A percentile compares a stretch with the other conserved stretches of the same genome.
These are phyloP conservation scores for Syzygium jambos DNA, from an alignment of 345 rosid species.

Conservation along the genomic window DNA sequence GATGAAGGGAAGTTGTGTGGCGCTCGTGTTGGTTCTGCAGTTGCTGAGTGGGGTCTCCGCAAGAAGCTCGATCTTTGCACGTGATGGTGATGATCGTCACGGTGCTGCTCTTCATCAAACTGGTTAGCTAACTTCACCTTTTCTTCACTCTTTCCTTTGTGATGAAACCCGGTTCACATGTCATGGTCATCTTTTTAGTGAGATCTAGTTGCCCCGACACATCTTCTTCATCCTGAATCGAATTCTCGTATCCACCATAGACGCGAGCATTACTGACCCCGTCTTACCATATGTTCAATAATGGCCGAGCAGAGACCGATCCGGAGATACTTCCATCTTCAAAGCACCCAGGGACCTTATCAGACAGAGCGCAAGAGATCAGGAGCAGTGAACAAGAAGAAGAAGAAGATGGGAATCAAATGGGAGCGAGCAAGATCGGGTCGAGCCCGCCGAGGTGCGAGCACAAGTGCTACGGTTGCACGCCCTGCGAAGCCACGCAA, in stretches of 20 bases:
- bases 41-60: slow-evolving; percentile 27
- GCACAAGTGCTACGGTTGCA: slow-evolving; percentile 69
- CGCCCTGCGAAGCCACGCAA: slow-evolving; percentile 67
- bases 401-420: not conserved
- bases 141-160: not conserved
- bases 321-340: not conserved
- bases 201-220: not conserved
- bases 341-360: not conserved
- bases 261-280: not conserved
- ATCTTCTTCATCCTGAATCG: not conserved
- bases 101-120: slow-evolving; percentile 10
- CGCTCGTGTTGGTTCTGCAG: slow-evolving; percentile 29
- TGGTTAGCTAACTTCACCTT: slow-evolving; percentile 20
- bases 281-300: not conserved
- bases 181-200: not conserved
- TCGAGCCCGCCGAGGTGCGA: slow-evolving; percentile 78
- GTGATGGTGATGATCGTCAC: slow-evolving; percentile 9
- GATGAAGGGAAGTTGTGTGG: slow-evolving; percentile 18
- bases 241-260: not conserved
- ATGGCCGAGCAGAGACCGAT: not conserved
- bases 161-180: not conserved
- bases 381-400: not conserved
- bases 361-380: not conserved
- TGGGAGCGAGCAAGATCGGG: slow-evolving; percentile 38
- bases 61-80: slow-evolving; percentile 36